Evolutionary conservation across 2,329 filamentous ascomycete species (phyloP).

Genomic region (Stachybotrys chlorohalonatus): DNA sequence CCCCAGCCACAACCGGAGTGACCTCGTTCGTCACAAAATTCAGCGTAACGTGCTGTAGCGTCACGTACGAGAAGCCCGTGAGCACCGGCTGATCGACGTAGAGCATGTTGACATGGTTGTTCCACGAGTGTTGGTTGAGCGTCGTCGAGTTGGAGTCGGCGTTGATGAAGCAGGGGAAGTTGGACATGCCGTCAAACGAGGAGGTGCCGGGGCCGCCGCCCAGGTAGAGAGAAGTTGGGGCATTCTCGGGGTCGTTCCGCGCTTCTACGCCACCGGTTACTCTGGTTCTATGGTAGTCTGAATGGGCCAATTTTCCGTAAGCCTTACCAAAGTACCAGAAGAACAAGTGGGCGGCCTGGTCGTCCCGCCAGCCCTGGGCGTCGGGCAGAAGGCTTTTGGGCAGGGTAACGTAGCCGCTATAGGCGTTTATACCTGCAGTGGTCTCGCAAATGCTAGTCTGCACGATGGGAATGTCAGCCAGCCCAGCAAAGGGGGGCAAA

Average conservation of each 20-base stretch:
- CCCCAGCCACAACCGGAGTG: slow-evolving; percentile 1
- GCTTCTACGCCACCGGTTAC: slow-evolving; percentile 14
- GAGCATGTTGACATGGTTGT: slow-evolving; percentile 36
- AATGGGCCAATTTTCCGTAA: background rate
- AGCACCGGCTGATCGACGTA: slow-evolving; percentile 53
- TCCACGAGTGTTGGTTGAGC: slow-evolving; percentile 51
- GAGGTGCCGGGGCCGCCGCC: slow-evolving; percentile 55
- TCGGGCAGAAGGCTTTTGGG: slow-evolving; percentile 17
- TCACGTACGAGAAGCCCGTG: slow-evolving; percentile 56
- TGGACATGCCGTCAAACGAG: slow-evolving; percentile 51
- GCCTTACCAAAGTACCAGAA: slow-evolving; percentile 31
- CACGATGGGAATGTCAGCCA: background rate
- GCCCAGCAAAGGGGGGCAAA: background rate
- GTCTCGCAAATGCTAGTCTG: slow-evolving; percentile 14
- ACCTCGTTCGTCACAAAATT: slow-evolving; percentile 30
- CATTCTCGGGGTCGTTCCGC: slow-evolving; percentile 15
- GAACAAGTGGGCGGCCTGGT: slow-evolving; percentile 20
- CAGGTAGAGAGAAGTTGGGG: slow-evolving; percentile 42
- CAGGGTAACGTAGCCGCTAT: slow-evolving; percentile 13
- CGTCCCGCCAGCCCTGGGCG: slow-evolving; percentile 7
- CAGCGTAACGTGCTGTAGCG: slow-evolving; percentile 48
- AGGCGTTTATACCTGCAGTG: slow-evolving; percentile 9
- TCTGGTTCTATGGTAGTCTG: background rate
- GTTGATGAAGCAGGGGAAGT: slow-evolving; percentile 39
- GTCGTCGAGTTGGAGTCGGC: slow-evolving; percentile 41